phyloP scores from a whole-genome alignment of 139 green algal species.

The Tetraselmis chui region DNA sequence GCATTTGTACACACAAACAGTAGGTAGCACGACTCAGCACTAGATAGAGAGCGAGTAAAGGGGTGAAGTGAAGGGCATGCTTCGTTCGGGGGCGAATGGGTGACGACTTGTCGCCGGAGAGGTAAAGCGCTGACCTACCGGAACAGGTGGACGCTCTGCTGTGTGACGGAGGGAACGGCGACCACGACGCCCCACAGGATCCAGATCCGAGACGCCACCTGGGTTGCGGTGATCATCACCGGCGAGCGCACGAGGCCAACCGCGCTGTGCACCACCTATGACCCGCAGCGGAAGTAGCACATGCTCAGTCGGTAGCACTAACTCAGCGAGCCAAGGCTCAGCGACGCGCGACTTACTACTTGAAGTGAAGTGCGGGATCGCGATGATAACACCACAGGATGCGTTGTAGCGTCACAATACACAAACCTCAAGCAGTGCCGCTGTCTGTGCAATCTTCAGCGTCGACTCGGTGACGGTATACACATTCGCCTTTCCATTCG shows the following conservation, averaged over 20 bases:
- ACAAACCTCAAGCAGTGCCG: conserved; percentile 77
- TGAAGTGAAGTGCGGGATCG: background rate
- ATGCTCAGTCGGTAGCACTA: background rate
- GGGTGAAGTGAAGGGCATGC: too few relatives aligned
- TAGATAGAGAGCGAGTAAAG: too few relatives aligned
- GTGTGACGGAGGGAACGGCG: conserved; percentile 29
- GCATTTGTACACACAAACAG: too few relatives aligned
- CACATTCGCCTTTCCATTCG: background rate
- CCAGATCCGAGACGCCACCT: conserved; percentile 78
- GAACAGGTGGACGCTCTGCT: background rate
- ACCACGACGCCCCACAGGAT: conserved; percentile 79
- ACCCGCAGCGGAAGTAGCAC: too few relatives aligned
- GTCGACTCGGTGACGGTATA: conserved; percentile 42
- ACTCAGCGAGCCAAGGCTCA: background rate
- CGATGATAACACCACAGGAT: too few relatives aligned
- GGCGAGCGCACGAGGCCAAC: conserved; percentile 75
- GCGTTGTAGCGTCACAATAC: too few relatives aligned
- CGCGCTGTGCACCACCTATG: conserved; percentile 61
- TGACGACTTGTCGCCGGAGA: too few relatives aligned
- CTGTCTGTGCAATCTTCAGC: conserved; percentile 76
- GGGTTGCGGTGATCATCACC: conserved; percentile 70
- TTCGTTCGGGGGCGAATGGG: too few relatives aligned
- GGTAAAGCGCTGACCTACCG: too few relatives aligned
- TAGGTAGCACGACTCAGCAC: too few relatives aligned
- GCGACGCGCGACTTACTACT: background rate